Base-by-base conservation (phyloP, 225 moss, liverwort and hornwort species). In the Pseudoscleropodium purum region DNA sequence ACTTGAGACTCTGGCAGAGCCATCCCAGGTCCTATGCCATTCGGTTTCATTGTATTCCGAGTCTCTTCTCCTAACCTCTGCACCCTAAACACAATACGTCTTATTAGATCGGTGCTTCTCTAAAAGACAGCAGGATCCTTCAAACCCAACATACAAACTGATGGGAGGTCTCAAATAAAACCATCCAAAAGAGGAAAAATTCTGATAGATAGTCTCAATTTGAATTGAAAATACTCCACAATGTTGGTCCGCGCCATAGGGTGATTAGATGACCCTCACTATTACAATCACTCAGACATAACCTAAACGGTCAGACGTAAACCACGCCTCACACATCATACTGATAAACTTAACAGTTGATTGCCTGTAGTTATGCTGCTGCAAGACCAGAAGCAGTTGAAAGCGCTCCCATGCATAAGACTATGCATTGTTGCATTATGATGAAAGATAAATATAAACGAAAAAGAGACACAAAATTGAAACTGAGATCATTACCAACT, bases 21-120 rank as follows among this genome's bases (percentile, higher is more conserved):
- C 95, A 94, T 86, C 88, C 87, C 93, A 88, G 93, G 90, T 81
- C 94, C 94, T 88, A 94, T 91, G 92, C 94, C 89, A 90, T 91
- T 92, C 43, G 83, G 52, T 91, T 92, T 94, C 94, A 94, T 94
- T 89, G 94, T 89, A 92, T 52, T 73, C 83, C 85, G 83, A 88
- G 83, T 87, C 87, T 94, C 94, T 90, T 91, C 88, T 91, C 89
- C 93, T 80, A 87, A 81, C 80, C 83, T 89, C 83, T 86, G 84
- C 86, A 91, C 85, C 89, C 89, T 87, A 63, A 79, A 88, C 85
- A 84, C 64, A 87, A 85, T 31, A 84, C 41, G 23, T 84, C 84
- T 56, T 62, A 51, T 90, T 68, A 90, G 70, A 64, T 52, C 29
- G 18, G 43, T 23, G 52, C 57, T 75, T 52, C 82, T 83, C 83